Evolutionary conservation across 2,329 filamentous ascomycete species (phyloP), one percentile per base, ranked within the genome.

Genomic region (Thelonectria discophora): DNA sequence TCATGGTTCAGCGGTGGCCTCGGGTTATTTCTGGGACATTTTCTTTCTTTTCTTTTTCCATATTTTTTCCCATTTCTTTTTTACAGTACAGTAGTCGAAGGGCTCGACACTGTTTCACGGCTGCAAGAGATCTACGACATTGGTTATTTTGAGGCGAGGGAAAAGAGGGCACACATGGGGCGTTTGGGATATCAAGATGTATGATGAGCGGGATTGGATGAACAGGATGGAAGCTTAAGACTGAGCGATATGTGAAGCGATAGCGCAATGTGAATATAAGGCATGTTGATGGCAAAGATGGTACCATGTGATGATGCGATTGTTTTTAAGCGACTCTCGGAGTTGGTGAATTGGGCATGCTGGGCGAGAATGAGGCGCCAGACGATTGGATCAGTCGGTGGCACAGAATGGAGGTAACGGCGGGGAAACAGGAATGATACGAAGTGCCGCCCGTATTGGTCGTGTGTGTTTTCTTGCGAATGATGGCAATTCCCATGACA

Each of bases 31-130:
- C 53, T 64, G 50, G 58, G 50, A 51, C 55, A 30, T 56, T 53
- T 42, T 50, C 27, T 54, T 68, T 24, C 24, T 24, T 24, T 24
- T 24, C 24, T 24, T 24, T 24, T 24, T 24, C 24, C 24, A 24
- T 24, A 24, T 24, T 24, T 24, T 24, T 24, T 24, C 7, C 57
- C 55, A 62, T 65, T 65, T 47, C 51, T 39, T 55, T 37, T 18
- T 64, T 58, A 51, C 52, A 64, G 55, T 54, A 52, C 67, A 61
- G 60, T 24, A 52, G 59, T 70, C 69, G 69, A 71, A 71, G 69
- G 60, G 69, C 69, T 71, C 69, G 69, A 69, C 64, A 52, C 57
- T 58, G 69, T 64, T 63, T 56, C 62, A 71, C 67, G 69, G 67
- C 67, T 67, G 64, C 66, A 69, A 65, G 61, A 69, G 61, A 69